phyloP scores from a whole-genome alignment of 768 basidiomycete species.

The Wakefieldia striispora region DNA sequence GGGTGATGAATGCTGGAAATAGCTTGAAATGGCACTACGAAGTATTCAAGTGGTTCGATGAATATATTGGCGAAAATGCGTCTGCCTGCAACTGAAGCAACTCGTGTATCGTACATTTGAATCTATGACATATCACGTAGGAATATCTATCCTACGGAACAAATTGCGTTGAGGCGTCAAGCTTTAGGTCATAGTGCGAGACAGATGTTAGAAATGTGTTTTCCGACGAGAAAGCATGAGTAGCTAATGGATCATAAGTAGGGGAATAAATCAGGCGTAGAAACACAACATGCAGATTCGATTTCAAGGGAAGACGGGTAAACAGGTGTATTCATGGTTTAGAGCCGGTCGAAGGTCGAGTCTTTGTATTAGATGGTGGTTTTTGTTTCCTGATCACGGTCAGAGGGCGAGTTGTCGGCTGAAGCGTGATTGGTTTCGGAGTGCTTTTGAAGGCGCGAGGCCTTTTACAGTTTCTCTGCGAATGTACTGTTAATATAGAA shows the following conservation, averaged over 20 bases:
- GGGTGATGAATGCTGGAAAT: conserved; percentile 82
- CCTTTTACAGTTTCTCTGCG: conserved; percentile 43
- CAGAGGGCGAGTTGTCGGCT: conserved; percentile 7
- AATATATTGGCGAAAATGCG: conserved; percentile 48
- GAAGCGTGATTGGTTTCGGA: conserved; percentile 1
- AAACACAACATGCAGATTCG: neutral
- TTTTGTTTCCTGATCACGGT: conserved; percentile 23
- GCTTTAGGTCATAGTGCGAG: conserved; percentile 2
- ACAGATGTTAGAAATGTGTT: conserved; percentile 3
- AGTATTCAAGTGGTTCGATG: conserved; percentile 86
- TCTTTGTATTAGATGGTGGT: conserved; percentile 8
- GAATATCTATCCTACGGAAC: conserved; percentile 1
- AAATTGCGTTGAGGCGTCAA: conserved; percentile 9
- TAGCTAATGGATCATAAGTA: conserved; percentile 6
- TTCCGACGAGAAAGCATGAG: conserved; percentile 7
- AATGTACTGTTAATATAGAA: conserved; percentile 1
- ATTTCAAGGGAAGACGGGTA: neutral
- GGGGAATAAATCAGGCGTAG: conserved; percentile 9
- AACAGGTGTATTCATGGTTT: conserved; percentile 7
- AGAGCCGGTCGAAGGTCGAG: conserved; percentile 4
- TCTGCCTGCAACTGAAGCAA: conserved; percentile 9
- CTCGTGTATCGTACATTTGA: neutral
- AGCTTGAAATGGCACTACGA: conserved; percentile 96
- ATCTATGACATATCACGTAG: neutral
- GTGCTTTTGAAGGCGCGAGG: conserved; percentile 32